Base-by-base conservation (phyloP, 2,329 filamentous ascomycete species). In the Sodiomyces alkalinus region DNA sequence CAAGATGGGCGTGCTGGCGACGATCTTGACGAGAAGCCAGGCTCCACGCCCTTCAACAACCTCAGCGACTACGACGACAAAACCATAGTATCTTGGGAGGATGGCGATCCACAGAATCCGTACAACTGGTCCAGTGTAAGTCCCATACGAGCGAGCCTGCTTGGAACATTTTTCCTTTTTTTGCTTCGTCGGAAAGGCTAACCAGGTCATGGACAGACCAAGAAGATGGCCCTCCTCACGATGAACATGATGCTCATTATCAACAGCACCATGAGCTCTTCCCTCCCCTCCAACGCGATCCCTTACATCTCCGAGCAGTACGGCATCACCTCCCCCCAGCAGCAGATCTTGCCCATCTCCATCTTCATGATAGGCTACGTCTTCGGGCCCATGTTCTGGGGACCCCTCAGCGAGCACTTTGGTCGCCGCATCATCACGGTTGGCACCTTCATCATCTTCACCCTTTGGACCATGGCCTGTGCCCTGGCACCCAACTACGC, bases 191-290 rank as follows among this genome's bases (percentile, higher is more conserved):
- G n/a, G n/a, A n/a, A n/a, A n/a, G n/a, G n/a, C n/a, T n/a, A n/a
- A n/a, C n/a, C n/a, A n/a, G n/a, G n/a, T n/a, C n/a, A 25, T 5
- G 3, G 1, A 8, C 23, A 25, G 23, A 25, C 23, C 10, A 68
- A 60, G 40, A 80, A 79, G 43, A 37, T 50, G 2, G 51, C 55
- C 20, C 58, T 79, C 5, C 42, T 75, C 3, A 41, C 68, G 16
- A 58, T 66, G 1, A 62, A 64, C 2, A 68, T 72, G 51, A 45
- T 65, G 36, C 58, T 64, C 29, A 72, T 80, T 23, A 56, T 78
- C 44, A 81, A 81, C 46, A 72, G 65, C 16, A 80, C 75, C 7
- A 68, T 80, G 51, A 68, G 67, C 2, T 76, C 68, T 22, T 60
- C 72, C 0, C 55, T 81, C 5, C 71, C 75, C 2, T 69, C 70